Evolutionary conservation across 768 basidiomycete species (phyloP), one percentile per base, ranked within the genome.

Genomic region (Floccularia luteovirens): DNA sequence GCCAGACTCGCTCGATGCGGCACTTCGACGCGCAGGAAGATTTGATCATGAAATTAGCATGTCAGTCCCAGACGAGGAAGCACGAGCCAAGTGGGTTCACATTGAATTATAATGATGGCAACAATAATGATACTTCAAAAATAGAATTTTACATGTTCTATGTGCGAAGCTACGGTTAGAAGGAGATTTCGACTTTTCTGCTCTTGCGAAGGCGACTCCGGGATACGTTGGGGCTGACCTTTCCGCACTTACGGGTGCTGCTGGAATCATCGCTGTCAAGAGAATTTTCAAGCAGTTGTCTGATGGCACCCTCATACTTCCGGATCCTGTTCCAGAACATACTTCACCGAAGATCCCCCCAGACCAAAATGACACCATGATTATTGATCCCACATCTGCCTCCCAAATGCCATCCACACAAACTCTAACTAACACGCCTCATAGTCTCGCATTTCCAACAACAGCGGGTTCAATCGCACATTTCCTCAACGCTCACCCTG

Each of bases 21-120:
- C 96, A 0, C 69, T 99, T 13, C 77, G 94, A 23, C 72, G 93
- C 41, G 94, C 93, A 4, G 96, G 96, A 4, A 67, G 96, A 24
- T 99, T 99, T 45, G 96, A 98, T 55, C 90, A 93, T 49, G 96
- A 99, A 62, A 97, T 99, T 36, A 85, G 88, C 37, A 92, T 98
- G 88, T 88, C 88, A 10, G 94, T 99, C 3, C 96, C 96, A 2
- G 90, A 93, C 50, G 86, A 96, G 45, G 80, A 80, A 40, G 92
- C 84, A 0, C 70, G 96, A 42, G 83, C 85, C 46, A 85, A 92
- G 94, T 97, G 42, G 49, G 82, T 66, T 21, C 7, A 10, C 32
- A 31, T n/a, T n/a, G n/a, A n/a, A 31, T 38, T 46, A 38, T 12
- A 22, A 36, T 14, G 31, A 14, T 28, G 27, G 10, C 27, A 28